Conservation (phyloP, 2,329 filamentous ascomycete genomes). For the Aspergillus neotritici region DNA sequence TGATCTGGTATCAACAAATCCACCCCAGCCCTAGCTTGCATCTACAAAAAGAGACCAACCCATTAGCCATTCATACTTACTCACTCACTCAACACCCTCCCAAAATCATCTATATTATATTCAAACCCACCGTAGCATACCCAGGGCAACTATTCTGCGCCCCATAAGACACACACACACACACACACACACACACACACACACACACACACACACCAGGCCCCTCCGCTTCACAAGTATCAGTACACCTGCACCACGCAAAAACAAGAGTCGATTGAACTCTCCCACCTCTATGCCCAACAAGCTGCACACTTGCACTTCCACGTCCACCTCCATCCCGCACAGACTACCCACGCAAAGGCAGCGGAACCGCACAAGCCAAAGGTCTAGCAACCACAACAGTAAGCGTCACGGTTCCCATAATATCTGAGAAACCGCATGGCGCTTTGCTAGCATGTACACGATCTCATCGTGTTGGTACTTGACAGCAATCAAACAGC, state of each 20-base stretch:
- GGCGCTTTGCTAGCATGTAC: neutral
- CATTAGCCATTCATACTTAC: constrained; percentile 10
- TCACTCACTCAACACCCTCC: no score
- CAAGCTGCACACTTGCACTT: constrained; percentile 11
- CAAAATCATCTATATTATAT: no score
- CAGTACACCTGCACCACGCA: no score
- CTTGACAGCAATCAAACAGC: constrained; percentile 4
- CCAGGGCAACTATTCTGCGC: constrained; percentile 23
- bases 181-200: no score
- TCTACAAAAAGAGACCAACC: constrained; percentile 9
- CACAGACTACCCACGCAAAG: no score
- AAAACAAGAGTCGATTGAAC: no score
- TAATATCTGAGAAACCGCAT: constrained; percentile 2
- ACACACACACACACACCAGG: constrained; percentile 30
- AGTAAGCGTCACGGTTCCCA: constrained; percentile 33
- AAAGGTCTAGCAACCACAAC: constrained; percentile 21
- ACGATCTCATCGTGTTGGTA: constrained; percentile 7
- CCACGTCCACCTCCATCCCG: neutral
- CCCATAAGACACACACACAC: constrained; percentile 33
- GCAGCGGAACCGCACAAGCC: neutral
- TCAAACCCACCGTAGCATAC: constrained; percentile 6
- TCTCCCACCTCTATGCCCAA: constrained; percentile 33
- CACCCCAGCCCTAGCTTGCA: constrained; percentile 17
- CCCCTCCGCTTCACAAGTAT: constrained; percentile 31
- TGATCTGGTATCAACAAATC: constrained; percentile 19